Evolutionary conservation across 2,329 filamentous ascomycete genomes (phyloP).

Genomic region (Talaromyces sp.): DNA sequence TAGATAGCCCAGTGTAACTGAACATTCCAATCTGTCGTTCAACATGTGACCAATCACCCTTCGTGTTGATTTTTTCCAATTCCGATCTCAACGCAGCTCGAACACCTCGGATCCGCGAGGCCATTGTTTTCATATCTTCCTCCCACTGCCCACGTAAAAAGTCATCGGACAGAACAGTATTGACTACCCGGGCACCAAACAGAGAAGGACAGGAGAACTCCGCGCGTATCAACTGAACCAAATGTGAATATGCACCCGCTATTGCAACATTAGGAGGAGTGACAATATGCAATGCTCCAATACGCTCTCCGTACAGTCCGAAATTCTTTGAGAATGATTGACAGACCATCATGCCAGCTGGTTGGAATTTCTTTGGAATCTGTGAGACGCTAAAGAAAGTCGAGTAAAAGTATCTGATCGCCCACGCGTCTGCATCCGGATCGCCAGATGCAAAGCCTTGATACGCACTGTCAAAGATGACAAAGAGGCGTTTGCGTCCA

Average conservation of each 20-base stretch:
- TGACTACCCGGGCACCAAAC: constrained; percentile 36
- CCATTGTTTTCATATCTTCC: constrained; percentile 39
- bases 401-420: constrained; percentile 76
- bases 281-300: constrained; percentile 75
- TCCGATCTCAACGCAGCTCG: constrained; percentile 21
- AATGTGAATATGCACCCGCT: constrained; percentile 6
- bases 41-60: constrained; percentile 37
- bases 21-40: constrained; percentile 47
- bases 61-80: constrained; percentile 26
- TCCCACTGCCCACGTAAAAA: constrained; percentile 32
- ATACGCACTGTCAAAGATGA: constrained; percentile 92
- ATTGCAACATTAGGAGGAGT: constrained; percentile 4
- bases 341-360: constrained; percentile 45
- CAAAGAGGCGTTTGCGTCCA: constrained; percentile 74
- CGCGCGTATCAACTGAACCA: constrained; percentile 25
- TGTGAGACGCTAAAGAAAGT: neutral
- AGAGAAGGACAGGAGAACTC: constrained; percentile 33
- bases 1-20: constrained; percentile 39
- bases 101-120: constrained; percentile 29
- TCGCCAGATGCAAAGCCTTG: constrained; percentile 90
- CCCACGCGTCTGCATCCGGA: constrained; percentile 75
- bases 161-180: constrained; percentile 27
- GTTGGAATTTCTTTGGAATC: neutral
- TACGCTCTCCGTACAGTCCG: constrained; percentile 87
- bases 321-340: constrained; percentile 59